Percentiles rank a stretch among this genome's conserved stretches.
phyloP scores from a whole-genome alignment of 225 moss, liverwort and hornwort genomes.

The Polytrichum formosum region DNA sequence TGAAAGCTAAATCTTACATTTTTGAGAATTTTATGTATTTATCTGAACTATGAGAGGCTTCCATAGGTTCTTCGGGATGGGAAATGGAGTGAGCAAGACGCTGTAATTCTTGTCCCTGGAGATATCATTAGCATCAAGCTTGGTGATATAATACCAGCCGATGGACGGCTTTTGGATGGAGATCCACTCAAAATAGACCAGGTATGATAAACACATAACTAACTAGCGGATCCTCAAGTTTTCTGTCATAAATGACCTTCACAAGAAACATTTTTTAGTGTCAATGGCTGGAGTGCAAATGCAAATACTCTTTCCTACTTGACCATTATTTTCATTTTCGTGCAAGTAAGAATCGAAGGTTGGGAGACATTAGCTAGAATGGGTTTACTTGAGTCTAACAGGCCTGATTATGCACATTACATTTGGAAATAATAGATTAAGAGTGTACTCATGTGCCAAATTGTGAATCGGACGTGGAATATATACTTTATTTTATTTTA shows the following conservation, averaged over 20 bases:
- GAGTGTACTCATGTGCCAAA: neutral
- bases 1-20: too few species aligned
- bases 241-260: too few species aligned
- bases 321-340: too few species aligned
- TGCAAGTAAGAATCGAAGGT: too few species aligned
- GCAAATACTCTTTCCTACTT: too few species aligned
- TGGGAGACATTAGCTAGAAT: too few species aligned
- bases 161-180: slow-evolving; percentile 50
- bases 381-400: neutral
- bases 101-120: slow-evolving; percentile 46
- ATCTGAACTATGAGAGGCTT: too few species aligned
- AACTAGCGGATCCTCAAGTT: neutral
- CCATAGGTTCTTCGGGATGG: slow-evolving; percentile 43
- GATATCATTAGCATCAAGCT: slow-evolving; percentile 54
- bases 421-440: too few species aligned
- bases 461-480: neutral
- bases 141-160: slow-evolving; percentile 54
- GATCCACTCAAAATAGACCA: slow-evolving; percentile 52
- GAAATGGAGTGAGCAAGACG: slow-evolving; percentile 45
- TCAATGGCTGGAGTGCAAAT: too few species aligned
- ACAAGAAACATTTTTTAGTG: too few species aligned
- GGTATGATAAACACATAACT: slow-evolving; percentile 9
- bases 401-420: neutral
- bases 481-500: too few species aligned
- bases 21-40: too few species aligned